These are phyloP conservation scores for Raphanus hybrid DNA, from an alignment of 441 rosid genomes.

Conservation along the genomic window DNA sequence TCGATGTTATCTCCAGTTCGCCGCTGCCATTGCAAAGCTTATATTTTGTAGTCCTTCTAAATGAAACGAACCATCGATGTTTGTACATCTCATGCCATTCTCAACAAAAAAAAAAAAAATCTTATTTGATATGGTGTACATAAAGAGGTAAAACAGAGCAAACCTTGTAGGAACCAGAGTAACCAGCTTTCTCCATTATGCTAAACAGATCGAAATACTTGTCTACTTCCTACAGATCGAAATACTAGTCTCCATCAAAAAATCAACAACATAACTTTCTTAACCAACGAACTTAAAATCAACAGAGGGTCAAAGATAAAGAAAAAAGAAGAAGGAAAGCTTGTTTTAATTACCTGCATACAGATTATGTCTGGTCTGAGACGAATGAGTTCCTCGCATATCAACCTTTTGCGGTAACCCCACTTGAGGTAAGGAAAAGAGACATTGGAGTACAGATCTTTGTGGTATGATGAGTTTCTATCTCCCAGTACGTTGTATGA, in stretches of 20 bases:
- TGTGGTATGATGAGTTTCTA: constrained; percentile 64
- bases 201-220: constrained; percentile 61
- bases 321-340: not conserved
- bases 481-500: constrained; percentile 81
- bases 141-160: not conserved
- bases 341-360: constrained; percentile 57
- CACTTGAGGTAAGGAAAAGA: constrained; percentile 60
- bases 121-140: not conserved
- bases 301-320: not conserved
- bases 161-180: constrained; percentile 76
- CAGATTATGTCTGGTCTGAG: constrained; percentile 74
- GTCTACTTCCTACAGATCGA: constrained; percentile 81
- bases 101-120: not conserved
- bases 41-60: constrained; percentile 31
- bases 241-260: constrained; percentile 54
- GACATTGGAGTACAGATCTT: constrained; percentile 62
- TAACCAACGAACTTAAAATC: too few species aligned
- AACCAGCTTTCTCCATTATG: constrained; percentile 64
- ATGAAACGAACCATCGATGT: constrained; percentile 14
- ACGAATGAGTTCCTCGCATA: constrained; percentile 60
- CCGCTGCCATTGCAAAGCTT: constrained; percentile 57
- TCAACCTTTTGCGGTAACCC: constrained; percentile 65
- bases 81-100: constrained; percentile 23
- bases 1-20: constrained; percentile 76
- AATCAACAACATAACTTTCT: constrained; percentile 29